phyloP scores from a whole-genome alignment of 345 rosid species.

The Mangifera indica region DNA sequence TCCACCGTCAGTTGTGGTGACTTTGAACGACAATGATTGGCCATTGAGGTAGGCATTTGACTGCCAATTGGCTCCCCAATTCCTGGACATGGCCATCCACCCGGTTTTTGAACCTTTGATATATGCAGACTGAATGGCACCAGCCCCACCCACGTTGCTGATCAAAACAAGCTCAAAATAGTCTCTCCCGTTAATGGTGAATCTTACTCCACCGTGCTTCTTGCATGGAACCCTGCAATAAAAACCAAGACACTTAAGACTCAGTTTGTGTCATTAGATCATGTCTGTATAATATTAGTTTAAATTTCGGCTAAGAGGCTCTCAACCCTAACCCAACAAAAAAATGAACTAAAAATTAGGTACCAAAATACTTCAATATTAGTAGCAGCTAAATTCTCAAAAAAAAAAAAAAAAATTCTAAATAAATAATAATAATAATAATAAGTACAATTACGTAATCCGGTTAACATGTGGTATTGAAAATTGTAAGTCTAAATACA shows the following conservation, averaged over 20 bases:
- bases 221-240: slow-evolving; percentile 73
- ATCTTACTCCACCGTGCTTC: slow-evolving; percentile 85
- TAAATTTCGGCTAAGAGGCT: too few relatives aligned
- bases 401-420: too few relatives aligned
- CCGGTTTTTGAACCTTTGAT: slow-evolving; percentile 74
- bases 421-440: too few relatives aligned
- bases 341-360: too few relatives aligned
- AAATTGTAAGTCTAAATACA: not conserved
- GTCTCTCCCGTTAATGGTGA: slow-evolving; percentile 74
- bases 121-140: slow-evolving; percentile 61
- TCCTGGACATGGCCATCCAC: slow-evolving; percentile 85
- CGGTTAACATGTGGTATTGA: too few relatives aligned
- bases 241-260: too few relatives aligned
- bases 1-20: slow-evolving; percentile 69
- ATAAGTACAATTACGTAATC: too few relatives aligned
- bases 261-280: too few relatives aligned
- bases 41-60: slow-evolving; percentile 77
- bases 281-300: too few relatives aligned
- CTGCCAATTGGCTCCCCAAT: slow-evolving; percentile 98
- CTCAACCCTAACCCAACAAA: too few relatives aligned
- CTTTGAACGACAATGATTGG: slow-evolving; percentile 72
- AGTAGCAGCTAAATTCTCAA: too few relatives aligned
- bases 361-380: too few relatives aligned
- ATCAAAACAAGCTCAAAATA: slow-evolving; percentile 83
- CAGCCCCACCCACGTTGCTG: slow-evolving; percentile 72